phyloP scores from a whole-genome alignment of 257 asterid genomes.

The Solanum gandarillasii region DNA sequence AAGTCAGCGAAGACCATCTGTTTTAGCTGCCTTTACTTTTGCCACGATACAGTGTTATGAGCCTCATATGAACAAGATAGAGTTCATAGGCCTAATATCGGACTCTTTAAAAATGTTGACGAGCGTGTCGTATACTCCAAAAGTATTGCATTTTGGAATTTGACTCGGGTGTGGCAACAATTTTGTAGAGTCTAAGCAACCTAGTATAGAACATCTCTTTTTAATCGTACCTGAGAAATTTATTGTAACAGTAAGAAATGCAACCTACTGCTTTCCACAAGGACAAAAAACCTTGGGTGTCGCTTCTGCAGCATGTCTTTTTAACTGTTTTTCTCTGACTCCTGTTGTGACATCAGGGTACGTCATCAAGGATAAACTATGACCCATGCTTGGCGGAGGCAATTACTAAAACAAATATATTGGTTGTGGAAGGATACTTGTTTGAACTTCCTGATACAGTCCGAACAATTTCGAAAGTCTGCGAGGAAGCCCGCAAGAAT shows the following conservation, averaged over 20 bases:
- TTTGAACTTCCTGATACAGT: slow-evolving; percentile 94
- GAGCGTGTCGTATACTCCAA: background rate
- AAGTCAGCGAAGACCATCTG: background rate
- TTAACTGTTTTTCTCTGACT: background rate
- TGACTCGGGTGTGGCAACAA: background rate
- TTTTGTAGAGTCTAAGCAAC: background rate
- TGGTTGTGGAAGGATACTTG: slow-evolving; percentile 86
- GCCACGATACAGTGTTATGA: background rate
- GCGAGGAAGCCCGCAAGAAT: slow-evolving; percentile 73
- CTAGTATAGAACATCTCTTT: background rate
- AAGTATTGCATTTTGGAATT: background rate
- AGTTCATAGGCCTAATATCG: background rate
- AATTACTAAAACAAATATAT: slow-evolving; percentile 68
- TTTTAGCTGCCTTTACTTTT: background rate
- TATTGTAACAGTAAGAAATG: background rate
- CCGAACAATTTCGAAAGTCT: slow-evolving; percentile 69
- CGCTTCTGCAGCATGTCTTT: background rate
- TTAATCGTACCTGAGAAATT: background rate
- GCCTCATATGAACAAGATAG: background rate
- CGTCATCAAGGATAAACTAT: slow-evolving; percentile 65
- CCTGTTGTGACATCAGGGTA: slow-evolving; percentile 53
- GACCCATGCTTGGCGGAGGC: slow-evolving; percentile 64
- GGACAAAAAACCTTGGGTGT: background rate
- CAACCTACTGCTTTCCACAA: background rate
- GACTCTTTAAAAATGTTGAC: background rate